Conservation (phyloP, 805 yeast species). For the Kazachstania kunashirensis region DNA sequence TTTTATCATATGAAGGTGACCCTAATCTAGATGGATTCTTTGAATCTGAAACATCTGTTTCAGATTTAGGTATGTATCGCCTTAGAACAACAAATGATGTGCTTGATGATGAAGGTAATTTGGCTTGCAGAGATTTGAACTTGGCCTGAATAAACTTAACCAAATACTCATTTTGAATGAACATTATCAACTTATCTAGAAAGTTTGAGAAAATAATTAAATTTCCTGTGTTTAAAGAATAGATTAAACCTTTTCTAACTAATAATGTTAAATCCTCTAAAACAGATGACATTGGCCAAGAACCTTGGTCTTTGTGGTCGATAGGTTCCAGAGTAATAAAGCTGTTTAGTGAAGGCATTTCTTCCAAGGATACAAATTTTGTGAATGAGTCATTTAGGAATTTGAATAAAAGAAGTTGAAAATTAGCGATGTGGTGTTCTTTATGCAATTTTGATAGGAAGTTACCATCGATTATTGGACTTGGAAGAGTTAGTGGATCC, state of each 20-base stretch:
- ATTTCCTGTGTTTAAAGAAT: constrained; percentile 66
- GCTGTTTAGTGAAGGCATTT: constrained; percentile 48
- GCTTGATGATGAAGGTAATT: constrained; percentile 6
- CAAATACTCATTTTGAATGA: constrained; percentile 26
- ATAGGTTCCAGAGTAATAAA: constrained; percentile 14
- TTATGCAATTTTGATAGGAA: constrained; percentile 19
- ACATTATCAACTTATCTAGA: constrained; percentile 22
- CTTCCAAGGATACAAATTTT: constrained; percentile 73
- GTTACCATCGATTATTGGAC: constrained; percentile 21
- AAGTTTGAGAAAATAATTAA: constrained; percentile 17
- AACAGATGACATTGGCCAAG: constrained; percentile 64
- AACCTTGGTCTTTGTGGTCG: constrained; percentile 19
- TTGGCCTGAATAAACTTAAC: constrained; percentile 24
- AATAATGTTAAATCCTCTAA: constrained; percentile 78
- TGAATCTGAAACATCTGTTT: constrained; percentile 1
- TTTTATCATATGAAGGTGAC: constrained; percentile 10
- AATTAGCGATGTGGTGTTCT: constrained; percentile 45
- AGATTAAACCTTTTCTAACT: constrained; percentile 55
- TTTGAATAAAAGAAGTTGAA: constrained; percentile 53
- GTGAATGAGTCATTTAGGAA: constrained; percentile 71
- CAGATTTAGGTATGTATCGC: constrained; percentile 17
- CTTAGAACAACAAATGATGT: constrained; percentile 11
- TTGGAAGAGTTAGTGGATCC: constrained; percentile 13
- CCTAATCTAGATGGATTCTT: constrained; percentile 2
- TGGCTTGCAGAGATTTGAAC: constrained; percentile 21